Evolutionary conservation across 2,329 filamentous ascomycete species (phyloP), one percentile per base, ranked within the genome.

Genomic region (Fonsecaea monophora): DNA sequence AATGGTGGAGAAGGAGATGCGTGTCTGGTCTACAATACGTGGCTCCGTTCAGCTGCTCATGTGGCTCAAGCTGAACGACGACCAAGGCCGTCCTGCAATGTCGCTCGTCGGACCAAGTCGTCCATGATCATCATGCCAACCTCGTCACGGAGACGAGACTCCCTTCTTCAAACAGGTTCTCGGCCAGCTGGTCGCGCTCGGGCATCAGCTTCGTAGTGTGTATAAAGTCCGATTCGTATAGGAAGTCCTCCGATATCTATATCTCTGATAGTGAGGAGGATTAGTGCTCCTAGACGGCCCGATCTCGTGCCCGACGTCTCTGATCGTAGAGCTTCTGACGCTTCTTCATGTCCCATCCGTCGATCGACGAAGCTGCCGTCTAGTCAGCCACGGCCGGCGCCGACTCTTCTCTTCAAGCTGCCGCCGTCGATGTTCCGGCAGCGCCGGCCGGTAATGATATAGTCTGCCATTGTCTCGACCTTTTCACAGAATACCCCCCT

Each of bases 151-250:
- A 21, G 21, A 21, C 21, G 32, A 65, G 63, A 62, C 63, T 65
- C 18, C 48, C 62, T 53, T 65, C 55, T 30, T 45, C 8, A 58
- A 65, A 65, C 5, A 65, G 35, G 18, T 60, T 38, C 37, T 38
- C 37, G 37, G 37, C 37, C 10, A 38, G 37, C 37, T 5, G 45
- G 42, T 62, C 38, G 10, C 64, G 64, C 53, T 66, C 53, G 34
- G 57, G 58, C 37, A 66, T 62, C 7, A 66, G 35, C 58, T 66
- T 66, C 18, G 53, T 55, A 3, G 59, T 53, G 18, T 66, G 32
- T 32, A 37, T 4, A 58, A 59, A 66, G 53, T 63, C 53, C 50
- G 59, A 66, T 59, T 62, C 64, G 53, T 62, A 62, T 25, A 25
- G 37, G 15, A 54, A 54, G 21, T 48, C 34, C 8, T 62, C 40